Percentiles rank a stretch among this genome's conserved stretches.
These are phyloP conservation scores for Neofusicoccum kwambonambiense DNA, from an alignment of 2,329 filamentous ascomycete species.

Conservation along the genomic window DNA sequence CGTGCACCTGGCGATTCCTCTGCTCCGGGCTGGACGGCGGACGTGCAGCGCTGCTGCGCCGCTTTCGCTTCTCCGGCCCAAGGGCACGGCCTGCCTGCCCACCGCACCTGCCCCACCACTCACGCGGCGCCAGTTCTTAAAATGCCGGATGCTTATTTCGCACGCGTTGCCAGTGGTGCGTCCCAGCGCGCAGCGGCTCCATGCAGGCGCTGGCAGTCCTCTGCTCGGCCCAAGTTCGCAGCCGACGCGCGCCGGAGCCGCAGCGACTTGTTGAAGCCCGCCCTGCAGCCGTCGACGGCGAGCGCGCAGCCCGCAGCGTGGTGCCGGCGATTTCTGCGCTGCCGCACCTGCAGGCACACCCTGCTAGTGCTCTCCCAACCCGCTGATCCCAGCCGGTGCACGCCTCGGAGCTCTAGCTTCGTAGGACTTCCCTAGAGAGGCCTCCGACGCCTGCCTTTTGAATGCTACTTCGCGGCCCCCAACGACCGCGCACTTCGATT, in stretches of 20 bases:
- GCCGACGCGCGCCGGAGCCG: slow-evolving; percentile 1
- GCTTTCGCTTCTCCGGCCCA: background rate
- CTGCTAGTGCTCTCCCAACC: background rate
- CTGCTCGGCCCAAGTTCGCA: slow-evolving; percentile 10
- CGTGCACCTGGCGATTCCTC: background rate
- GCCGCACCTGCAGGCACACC: background rate
- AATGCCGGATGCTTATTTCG: slow-evolving; percentile 14
- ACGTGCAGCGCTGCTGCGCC: background rate
- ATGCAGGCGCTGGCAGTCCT: background rate
- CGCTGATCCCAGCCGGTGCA: background rate
- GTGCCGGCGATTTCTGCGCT: background rate
- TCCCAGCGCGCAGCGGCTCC: background rate
- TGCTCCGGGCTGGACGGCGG: background rate
- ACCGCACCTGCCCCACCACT: background rate
- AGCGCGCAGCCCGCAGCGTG: background rate
- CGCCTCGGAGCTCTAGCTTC: background rate
- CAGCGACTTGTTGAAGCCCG: background rate
- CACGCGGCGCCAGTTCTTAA: slow-evolving; percentile 7
- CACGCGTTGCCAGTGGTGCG: slow-evolving; percentile 5
- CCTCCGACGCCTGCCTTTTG: too few relatives aligned
- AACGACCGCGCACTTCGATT: too few relatives aligned
- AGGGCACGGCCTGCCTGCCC: slow-evolving; percentile 2
- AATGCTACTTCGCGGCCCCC: too few relatives aligned
- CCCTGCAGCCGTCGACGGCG: background rate
- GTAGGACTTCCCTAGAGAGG: background rate